phyloP scores from a whole-genome alignment of 1,139 yeast species.

The Candida pseudocylindracea region DNA sequence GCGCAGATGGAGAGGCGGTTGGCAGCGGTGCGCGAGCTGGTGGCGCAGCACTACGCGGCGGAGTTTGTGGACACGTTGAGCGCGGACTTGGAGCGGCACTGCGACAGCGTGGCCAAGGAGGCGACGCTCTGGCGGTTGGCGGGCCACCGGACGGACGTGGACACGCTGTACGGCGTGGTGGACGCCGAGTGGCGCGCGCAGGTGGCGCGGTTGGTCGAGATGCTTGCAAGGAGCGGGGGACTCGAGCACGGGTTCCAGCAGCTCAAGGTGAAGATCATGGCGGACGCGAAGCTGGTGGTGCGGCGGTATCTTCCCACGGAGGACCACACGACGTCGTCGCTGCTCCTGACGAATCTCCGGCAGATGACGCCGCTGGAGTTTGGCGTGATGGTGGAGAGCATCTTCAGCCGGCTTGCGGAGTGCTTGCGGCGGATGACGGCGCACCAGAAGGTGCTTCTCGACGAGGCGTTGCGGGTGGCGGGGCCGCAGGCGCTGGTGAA shows the following conservation, averaged over 20 bases:
- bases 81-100: too few species aligned
- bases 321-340: constrained; percentile 2
- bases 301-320: background rate
- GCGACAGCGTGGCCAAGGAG: too few species aligned
- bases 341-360: constrained; percentile 32
- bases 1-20: too few species aligned
- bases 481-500: constrained; percentile 11
- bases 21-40: too few species aligned
- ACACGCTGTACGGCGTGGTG: too few species aligned
- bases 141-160: too few species aligned
- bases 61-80: too few species aligned
- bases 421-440: constrained; percentile 50
- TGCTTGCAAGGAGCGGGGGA: constrained; percentile 34
- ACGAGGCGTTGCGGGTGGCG: constrained; percentile 24
- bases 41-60: too few species aligned
- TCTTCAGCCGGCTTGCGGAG: constrained; percentile 45
- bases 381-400: constrained; percentile 40
- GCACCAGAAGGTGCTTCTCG: constrained; percentile 64
- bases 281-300: constrained; percentile 12
- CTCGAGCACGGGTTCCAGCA: constrained; percentile 51
- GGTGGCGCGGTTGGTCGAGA: constrained; percentile 13
- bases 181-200: too few species aligned
- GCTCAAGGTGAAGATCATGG: constrained; percentile 23
- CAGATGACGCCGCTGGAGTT: constrained; percentile 54
- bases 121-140: too few species aligned